Conservation (phyloP, 1,284 basidiomycete species). For the Hortiboletus rubellus region DNA sequence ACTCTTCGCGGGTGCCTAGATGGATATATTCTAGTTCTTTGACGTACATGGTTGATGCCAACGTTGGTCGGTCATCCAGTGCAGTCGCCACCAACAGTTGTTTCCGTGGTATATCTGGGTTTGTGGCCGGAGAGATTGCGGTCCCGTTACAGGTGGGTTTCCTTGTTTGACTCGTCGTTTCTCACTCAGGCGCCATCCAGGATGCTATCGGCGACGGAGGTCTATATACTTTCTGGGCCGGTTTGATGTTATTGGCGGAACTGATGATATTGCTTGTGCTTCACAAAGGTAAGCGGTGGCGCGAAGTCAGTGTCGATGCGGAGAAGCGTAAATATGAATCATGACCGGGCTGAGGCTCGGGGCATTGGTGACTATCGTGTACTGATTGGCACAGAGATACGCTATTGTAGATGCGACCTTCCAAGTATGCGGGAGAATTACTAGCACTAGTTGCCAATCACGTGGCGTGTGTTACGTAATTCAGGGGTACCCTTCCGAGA, state of each 20-base stretch:
- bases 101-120: constrained; percentile 67
- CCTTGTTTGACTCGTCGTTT: not conserved
- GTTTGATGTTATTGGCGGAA: constrained; percentile 46
- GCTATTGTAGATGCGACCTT: not conserved
- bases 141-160: constrained; percentile 37
- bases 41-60: constrained; percentile 78
- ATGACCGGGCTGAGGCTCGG: not conserved
- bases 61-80: constrained; percentile 68
- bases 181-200: constrained; percentile 22
- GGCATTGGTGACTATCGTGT: not conserved
- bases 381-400: not conserved
- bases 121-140: constrained; percentile 70
- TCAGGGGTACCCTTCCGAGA: too few relatives aligned
- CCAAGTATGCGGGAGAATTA: too few relatives aligned
- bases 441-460: too few relatives aligned
- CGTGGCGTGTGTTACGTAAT: too few relatives aligned
- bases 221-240: constrained; percentile 60
- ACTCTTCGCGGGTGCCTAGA: constrained; percentile 35
- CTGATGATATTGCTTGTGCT: constrained; percentile 44
- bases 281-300: constrained; percentile 44
- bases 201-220: constrained; percentile 63
- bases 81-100: constrained; percentile 72
- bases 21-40: constrained; percentile 72
- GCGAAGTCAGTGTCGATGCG: constrained; percentile 24
- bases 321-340: constrained; percentile 13